These are phyloP conservation scores for Penicillium dipodomyicola DNA, from an alignment of 495 filamentous ascomycete genomes.

Conservation along the genomic window DNA sequence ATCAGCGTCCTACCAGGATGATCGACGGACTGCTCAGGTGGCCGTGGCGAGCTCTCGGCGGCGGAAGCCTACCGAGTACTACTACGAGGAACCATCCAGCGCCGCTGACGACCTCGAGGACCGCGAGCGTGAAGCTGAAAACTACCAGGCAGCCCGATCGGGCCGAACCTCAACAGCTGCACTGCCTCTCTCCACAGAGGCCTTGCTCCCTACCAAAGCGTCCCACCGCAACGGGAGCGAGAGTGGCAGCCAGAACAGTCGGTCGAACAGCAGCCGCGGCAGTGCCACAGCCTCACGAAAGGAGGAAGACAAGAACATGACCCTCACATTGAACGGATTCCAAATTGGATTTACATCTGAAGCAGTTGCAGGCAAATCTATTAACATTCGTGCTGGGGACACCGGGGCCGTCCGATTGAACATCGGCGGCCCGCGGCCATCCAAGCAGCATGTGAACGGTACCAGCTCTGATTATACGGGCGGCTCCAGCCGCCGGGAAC, in stretches of 20 bases:
- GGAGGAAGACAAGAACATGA: slow-evolving; percentile 43
- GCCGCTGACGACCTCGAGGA: slow-evolving; percentile 26
- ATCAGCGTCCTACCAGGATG: slow-evolving; percentile 36
- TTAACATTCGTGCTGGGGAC: slow-evolving; percentile 43
- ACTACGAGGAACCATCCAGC: slow-evolving; percentile 25
- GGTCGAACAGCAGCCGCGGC: slow-evolving; percentile 45
- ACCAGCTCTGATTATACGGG: slow-evolving; percentile 36
- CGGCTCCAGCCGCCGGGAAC: slow-evolving; percentile 27
- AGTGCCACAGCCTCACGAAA: slow-evolving; percentile 36
- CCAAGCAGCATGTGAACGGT: slow-evolving; percentile 38
- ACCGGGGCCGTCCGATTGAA: slow-evolving; percentile 40
- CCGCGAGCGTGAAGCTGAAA: slow-evolving; percentile 33
- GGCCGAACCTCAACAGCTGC: slow-evolving; percentile 23
- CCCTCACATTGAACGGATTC: slow-evolving; percentile 44
- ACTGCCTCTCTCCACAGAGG: slow-evolving; percentile 38
- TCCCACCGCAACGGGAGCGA: slow-evolving; percentile 38
- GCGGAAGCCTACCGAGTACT: slow-evolving; percentile 33
- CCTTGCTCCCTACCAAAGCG: slow-evolving; percentile 33
- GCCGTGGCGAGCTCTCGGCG: slow-evolving; percentile 38
- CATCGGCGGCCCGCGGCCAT: slow-evolving; percentile 32
- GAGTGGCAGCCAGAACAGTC: slow-evolving; percentile 46
- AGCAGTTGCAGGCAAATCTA: slow-evolving; percentile 38
- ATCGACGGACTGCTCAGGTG: slow-evolving; percentile 29
- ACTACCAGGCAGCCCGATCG: slow-evolving; percentile 40
- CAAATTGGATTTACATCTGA: slow-evolving; percentile 43